phyloP scores from a whole-genome alignment of 2,329 filamentous ascomycete genomes.

The Aureobasidium sp. region DNA sequence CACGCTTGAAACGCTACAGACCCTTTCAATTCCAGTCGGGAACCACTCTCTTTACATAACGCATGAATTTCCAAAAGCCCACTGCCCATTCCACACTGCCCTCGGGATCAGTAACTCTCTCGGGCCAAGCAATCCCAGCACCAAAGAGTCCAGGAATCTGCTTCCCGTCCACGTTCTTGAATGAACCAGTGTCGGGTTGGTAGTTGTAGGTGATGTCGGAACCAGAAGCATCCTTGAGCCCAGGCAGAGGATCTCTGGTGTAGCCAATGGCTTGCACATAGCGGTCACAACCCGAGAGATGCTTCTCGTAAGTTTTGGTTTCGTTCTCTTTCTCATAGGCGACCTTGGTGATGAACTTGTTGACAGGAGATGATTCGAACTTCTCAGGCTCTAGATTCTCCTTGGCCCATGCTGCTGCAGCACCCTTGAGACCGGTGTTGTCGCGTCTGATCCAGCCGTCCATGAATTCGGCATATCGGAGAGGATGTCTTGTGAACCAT shows the following conservation, averaged over 20 bases:
- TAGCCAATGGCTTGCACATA: slow-evolving; percentile 54
- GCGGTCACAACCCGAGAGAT: slow-evolving; percentile 44
- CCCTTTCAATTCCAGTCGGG: slow-evolving; percentile 38
- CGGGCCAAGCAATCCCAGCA: slow-evolving; percentile 56
- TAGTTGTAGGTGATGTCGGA: slow-evolving; percentile 32
- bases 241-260: slow-evolving; percentile 41
- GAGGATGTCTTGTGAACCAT: slow-evolving; percentile 53
- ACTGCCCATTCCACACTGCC: slow-evolving; percentile 55
- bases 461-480: slow-evolving; percentile 53
- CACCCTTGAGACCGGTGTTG: slow-evolving; percentile 57
- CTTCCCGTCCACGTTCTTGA: slow-evolving; percentile 20
- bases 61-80: slow-evolving; percentile 59
- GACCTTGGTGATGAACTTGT: slow-evolving; percentile 31
- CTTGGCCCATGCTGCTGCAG: slow-evolving; percentile 50
- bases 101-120: slow-evolving; percentile 50
- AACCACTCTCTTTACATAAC: slow-evolving; percentile 46
- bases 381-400: slow-evolving; percentile 47
- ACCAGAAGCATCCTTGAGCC: slow-evolving; percentile 29
- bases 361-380: slow-evolving; percentile 38
- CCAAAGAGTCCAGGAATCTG: slow-evolving; percentile 47
- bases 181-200: slow-evolving; percentile 33
- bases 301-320: slow-evolving; percentile 34
- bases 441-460: slow-evolving; percentile 57
- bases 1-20: background rate
- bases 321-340: slow-evolving; percentile 42